Evolutionary conservation across 2,329 filamentous ascomycete genomes (phyloP), one percentile per base, ranked within the genome.

Genomic region (Talaromyces sp.): DNA sequence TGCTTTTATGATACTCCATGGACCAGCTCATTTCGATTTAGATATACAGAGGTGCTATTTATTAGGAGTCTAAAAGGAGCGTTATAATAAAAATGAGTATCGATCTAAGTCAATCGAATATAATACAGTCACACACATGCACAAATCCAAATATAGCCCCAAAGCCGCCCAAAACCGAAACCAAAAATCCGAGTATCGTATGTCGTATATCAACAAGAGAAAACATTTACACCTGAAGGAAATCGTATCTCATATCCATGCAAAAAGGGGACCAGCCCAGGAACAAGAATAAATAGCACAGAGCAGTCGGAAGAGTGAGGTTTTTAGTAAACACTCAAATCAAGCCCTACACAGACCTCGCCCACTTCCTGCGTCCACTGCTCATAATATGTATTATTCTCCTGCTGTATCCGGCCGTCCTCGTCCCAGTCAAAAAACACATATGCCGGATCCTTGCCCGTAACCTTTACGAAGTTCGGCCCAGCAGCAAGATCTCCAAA

Each of bases 351-450:
- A 63, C 78, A 80, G 27, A 79, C 73, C 60, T 76, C 72, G 64
- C 71, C 66, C 63, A 77, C 70, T 60, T 76, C 71, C 19, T 74
- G 69, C 64, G 76, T 73, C 78, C 78, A 80, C 29, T 73, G 65
- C 2, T 74, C 73, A 69, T 77, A 80, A 47, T 76, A 68, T 31
- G 73, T 70, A 64, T 78, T 79, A 17, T 68, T 67, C 15, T 70
- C 69, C 73, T 75, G 77, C 60, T 70, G 71, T 15, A 73, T 73
- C 40, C 68, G 71, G 1, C 74, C 73, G 34, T 78, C 72, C 2
- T 69, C 69, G 58, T 78, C 75, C 64, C 72, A 73, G 27, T 79
- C 75, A 65, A 80, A 80, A 64, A 75, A 77, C 4, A 80, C 76
- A 70, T 80, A 80, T 1, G 73, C 77, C 1, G 74, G 75, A 34